A percentile compares a stretch with the other conserved stretches of the same genome.
These are phyloP conservation scores for Vanderwaltozyma yarrowii DNA, from an alignment of 805 yeast genomes.

Conservation along the genomic window DNA sequence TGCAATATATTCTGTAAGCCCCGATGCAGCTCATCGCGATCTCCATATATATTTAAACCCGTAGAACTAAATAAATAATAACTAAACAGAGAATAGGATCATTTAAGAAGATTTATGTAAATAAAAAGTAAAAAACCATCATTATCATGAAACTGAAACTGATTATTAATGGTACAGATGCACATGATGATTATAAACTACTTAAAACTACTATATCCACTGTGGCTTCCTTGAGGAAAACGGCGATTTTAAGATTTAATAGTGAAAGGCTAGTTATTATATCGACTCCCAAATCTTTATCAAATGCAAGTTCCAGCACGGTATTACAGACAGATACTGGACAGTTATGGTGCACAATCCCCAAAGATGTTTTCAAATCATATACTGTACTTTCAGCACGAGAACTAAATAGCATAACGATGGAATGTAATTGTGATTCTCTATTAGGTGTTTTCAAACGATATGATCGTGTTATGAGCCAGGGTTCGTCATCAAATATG, in stretches of 20 bases:
- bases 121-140: background rate
- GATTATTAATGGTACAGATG: slow-evolving; percentile 19
- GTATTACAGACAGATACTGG: slow-evolving; percentile 21
- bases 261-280: slow-evolving; percentile 22
- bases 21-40: too few relatives aligned
- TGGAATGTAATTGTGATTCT: slow-evolving; percentile 27
- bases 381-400: slow-evolving; percentile 22
- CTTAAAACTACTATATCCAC: slow-evolving; percentile 24
- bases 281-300: slow-evolving; percentile 20
- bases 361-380: slow-evolving; percentile 21
- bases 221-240: slow-evolving; percentile 24
- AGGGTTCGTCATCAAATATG: slow-evolving; percentile 21
- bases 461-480: slow-evolving; percentile 22
- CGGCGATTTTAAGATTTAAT: slow-evolving; percentile 26
- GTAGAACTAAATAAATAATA: too few relatives aligned
- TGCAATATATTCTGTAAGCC: too few relatives aligned
- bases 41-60: too few relatives aligned
- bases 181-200: slow-evolving; percentile 25
- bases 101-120: background rate
- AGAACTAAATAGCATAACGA: slow-evolving; percentile 20
- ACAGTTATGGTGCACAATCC: slow-evolving; percentile 28
- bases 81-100: too few relatives aligned
- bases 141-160: slow-evolving; percentile 22
- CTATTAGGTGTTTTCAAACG: slow-evolving; percentile 22
- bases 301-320: slow-evolving; percentile 7